phyloP scores from a whole-genome alignment of 768 basidiomycete species.

The Tylopilus sp. region DNA sequence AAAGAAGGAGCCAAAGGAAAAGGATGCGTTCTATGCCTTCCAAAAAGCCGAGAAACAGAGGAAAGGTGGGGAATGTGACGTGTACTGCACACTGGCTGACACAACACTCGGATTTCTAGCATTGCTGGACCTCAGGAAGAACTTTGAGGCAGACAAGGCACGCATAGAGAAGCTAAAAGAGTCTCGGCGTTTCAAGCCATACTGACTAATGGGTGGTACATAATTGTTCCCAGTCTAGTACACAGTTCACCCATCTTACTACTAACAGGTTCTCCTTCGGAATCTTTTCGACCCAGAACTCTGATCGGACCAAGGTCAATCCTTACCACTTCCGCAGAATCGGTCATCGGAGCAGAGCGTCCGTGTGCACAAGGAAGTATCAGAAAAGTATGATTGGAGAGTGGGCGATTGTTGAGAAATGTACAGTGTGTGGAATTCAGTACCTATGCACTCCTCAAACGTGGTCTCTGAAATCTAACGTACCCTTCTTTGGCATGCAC shows the following conservation, averaged over 20 bases:
- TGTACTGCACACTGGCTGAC: neutral
- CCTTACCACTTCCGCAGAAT: neutral
- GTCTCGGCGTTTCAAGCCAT: slow-evolving; percentile 82
- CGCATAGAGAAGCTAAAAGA: slow-evolving; percentile 48
- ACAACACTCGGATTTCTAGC: slow-evolving; percentile 33
- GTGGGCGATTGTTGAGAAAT: neutral
- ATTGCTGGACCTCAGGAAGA: slow-evolving; percentile 60
- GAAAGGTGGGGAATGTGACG: slow-evolving; percentile 47
- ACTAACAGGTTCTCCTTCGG: neutral
- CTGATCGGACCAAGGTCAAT: neutral
- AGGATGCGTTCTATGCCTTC: slow-evolving; percentile 83
- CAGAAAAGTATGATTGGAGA: too few relatives aligned
- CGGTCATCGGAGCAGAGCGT: neutral
- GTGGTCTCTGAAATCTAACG: neutral
- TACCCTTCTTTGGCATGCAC: slow-evolving; percentile 1
- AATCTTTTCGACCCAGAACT: neutral
- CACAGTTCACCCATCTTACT: too few relatives aligned
- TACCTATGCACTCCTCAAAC: neutral
- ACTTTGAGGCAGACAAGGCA: slow-evolving; percentile 87
- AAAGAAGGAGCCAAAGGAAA: slow-evolving; percentile 64
- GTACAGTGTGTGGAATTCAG: neutral
- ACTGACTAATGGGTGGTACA: slow-evolving; percentile 41
- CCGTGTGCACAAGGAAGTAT: too few relatives aligned
- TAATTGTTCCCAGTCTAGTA: too few relatives aligned
- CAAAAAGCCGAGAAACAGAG: slow-evolving; percentile 89